These are phyloP conservation scores for Westerdykella sp. DNA, from an alignment of 2,329 filamentous ascomycete species.

Conservation along the genomic window DNA sequence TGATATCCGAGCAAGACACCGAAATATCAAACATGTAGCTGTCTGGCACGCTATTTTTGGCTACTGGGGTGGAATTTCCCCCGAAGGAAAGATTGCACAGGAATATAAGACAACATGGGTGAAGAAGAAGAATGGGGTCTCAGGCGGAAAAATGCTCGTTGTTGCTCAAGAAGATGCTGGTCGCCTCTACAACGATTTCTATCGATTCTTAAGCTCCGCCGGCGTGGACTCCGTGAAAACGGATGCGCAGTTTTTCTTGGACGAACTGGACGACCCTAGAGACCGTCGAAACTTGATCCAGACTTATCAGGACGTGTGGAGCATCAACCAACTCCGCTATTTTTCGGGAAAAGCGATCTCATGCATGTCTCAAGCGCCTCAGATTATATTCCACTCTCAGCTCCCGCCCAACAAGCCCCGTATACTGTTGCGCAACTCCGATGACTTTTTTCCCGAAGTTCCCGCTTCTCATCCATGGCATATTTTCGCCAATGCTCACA, in stretches of 20 bases:
- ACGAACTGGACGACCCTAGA: slow-evolving; percentile 62
- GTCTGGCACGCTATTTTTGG: slow-evolving; percentile 81
- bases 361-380: slow-evolving; percentile 90
- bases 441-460: slow-evolving; percentile 84
- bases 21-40: slow-evolving; percentile 72
- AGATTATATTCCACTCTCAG: slow-evolving; percentile 79
- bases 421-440: slow-evolving; percentile 76
- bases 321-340: slow-evolving; percentile 66
- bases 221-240: slow-evolving; percentile 88
- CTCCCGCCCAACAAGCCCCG: slow-evolving; percentile 68
- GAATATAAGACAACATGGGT: slow-evolving; percentile 68
- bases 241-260: slow-evolving; percentile 85
- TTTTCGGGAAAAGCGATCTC: slow-evolving; percentile 76
- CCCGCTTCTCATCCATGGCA: slow-evolving; percentile 86
- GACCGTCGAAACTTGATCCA: slow-evolving; percentile 66
- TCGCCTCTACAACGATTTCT: slow-evolving; percentile 86
- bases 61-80: slow-evolving; percentile 72
- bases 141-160: slow-evolving; percentile 62
- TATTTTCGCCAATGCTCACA: slow-evolving; percentile 89
- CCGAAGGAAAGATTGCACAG: slow-evolving; percentile 64
- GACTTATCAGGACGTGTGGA: slow-evolving; percentile 82
- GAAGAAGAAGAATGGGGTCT: slow-evolving; percentile 49
- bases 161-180: slow-evolving; percentile 68
- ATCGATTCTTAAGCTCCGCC: slow-evolving; percentile 65
- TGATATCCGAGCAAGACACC: slow-evolving; percentile 62